A percentile compares a stretch with the other conserved stretches of the same genome.
These are phyloP conservation scores for Rutstroemia sp. DNA, from an alignment of 2,329 filamentous ascomycete genomes.

Conservation along the genomic window DNA sequence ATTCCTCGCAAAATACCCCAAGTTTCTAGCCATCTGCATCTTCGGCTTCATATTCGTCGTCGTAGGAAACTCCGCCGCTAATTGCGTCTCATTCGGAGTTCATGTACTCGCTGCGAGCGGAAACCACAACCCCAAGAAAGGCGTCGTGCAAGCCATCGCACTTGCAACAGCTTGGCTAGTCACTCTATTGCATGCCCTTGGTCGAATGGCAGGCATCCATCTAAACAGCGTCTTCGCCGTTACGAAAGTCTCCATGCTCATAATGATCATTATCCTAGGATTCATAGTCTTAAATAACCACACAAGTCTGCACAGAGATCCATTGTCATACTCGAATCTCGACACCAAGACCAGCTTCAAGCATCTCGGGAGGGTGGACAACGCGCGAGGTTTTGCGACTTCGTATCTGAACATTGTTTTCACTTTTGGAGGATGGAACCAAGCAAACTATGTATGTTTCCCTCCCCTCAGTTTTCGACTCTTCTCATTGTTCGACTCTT, in stretches of 20 bases:
- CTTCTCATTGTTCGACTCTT: no score
- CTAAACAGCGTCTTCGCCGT: slow-evolving; percentile 43
- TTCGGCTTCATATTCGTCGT: slow-evolving; percentile 31
- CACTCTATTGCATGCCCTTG: slow-evolving; percentile 41
- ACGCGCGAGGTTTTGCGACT: slow-evolving; percentile 29
- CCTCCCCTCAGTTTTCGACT: not conserved
- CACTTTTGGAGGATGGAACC: slow-evolving; percentile 36
- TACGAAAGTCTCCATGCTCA: slow-evolving; percentile 41
- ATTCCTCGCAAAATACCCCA: not conserved
- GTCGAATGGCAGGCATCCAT: slow-evolving; percentile 41
- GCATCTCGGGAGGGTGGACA: slow-evolving; percentile 12
- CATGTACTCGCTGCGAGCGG: slow-evolving; percentile 34
- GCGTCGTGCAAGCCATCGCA: slow-evolving; percentile 39
- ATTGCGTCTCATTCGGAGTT: slow-evolving; percentile 44
- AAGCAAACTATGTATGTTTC: slow-evolving; percentile 35
- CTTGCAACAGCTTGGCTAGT: slow-evolving; percentile 37
- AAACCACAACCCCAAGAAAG: slow-evolving; percentile 23
- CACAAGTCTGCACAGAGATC: slow-evolving; percentile 1
- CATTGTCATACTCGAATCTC: slow-evolving; percentile 9
- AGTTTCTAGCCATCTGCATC: slow-evolving; percentile 29
- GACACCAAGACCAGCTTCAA: slow-evolving; percentile 9
- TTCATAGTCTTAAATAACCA: slow-evolving; percentile 10
- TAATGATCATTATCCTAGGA: slow-evolving; percentile 37
- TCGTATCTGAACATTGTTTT: slow-evolving; percentile 39
- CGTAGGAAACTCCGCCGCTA: slow-evolving; percentile 43